Percentiles rank a stretch among this genome's conserved stretches.
These are phyloP conservation scores for Aspergillus hiratsukae DNA, from an alignment of 2,329 filamentous ascomycete genomes.

Conservation along the genomic window DNA sequence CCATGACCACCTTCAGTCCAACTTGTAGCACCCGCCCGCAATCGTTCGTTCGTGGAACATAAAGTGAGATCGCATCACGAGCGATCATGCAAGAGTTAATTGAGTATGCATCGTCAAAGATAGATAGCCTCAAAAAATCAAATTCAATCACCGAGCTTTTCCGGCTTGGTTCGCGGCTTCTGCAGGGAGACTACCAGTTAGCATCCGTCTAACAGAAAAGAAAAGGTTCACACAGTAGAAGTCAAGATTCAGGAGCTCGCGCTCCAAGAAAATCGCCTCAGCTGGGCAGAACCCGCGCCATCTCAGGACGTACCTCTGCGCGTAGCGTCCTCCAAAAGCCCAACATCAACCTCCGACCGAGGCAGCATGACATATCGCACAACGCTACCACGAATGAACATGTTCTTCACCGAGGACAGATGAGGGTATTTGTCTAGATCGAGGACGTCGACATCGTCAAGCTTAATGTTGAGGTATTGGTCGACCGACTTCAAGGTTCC, in stretches of 20 bases:
- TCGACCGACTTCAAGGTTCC: slow-evolving; percentile 96
- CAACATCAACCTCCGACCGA: slow-evolving; percentile 74
- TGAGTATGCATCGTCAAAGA: slow-evolving; percentile 8
- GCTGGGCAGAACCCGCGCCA: slow-evolving; percentile 1
- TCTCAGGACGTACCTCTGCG: slow-evolving; percentile 61
- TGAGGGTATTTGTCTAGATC: slow-evolving; percentile 95
- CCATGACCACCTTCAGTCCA: neutral
- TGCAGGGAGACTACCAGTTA: slow-evolving; percentile 15
- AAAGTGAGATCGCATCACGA: slow-evolving; percentile 11
- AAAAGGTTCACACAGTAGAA: neutral
- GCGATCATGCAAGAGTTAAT: slow-evolving; percentile 1
- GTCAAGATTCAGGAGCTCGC: neutral
- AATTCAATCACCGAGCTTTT: slow-evolving; percentile 40
- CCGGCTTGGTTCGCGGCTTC: slow-evolving; percentile 49
- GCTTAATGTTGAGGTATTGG: slow-evolving; percentile 98
- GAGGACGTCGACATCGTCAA: slow-evolving; percentile 88
- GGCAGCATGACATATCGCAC: slow-evolving; percentile 90
- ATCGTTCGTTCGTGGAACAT: neutral
- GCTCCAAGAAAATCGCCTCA: neutral
- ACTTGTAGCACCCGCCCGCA: neutral
- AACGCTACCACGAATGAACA: slow-evolving; percentile 90
- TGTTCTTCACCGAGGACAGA: slow-evolving; percentile 84
- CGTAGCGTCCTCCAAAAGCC: slow-evolving; percentile 84
- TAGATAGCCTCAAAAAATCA: slow-evolving; percentile 15
- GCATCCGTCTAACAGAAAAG: neutral